These are phyloP conservation scores for Rhizophora mangle DNA, from an alignment of 345 rosid species.

Conservation along the genomic window DNA sequence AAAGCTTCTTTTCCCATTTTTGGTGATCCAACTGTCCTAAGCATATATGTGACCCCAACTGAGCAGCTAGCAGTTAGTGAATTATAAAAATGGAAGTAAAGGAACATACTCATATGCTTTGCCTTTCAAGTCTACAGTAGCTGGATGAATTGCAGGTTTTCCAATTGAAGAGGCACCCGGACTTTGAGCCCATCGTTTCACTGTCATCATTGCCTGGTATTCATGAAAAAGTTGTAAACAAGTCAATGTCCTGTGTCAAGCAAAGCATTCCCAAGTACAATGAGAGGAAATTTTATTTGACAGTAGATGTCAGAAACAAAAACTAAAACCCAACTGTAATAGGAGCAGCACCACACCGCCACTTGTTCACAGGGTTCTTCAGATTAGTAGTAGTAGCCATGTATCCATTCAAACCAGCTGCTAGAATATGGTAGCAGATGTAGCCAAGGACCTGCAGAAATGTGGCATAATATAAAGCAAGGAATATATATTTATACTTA, in stretches of 20 bases:
- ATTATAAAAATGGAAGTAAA: background rate
- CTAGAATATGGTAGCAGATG: conserved; percentile 81
- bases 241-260: background rate
- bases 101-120: conserved; percentile 84
- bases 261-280: background rate
- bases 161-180: conserved; percentile 72
- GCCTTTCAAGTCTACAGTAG: conserved; percentile 89
- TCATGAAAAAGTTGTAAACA: conserved; percentile 9
- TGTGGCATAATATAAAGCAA: background rate
- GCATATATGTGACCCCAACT: too few relatives aligned
- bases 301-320: background rate
- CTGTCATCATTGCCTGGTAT: conserved; percentile 88
- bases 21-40: too few relatives aligned
- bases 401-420: conserved; percentile 95
- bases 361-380: conserved; percentile 86
- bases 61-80: too few relatives aligned
- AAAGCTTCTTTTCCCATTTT: too few relatives aligned
- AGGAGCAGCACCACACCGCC: conserved; percentile 99
- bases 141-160: conserved; percentile 94
- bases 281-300: background rate
- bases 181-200: conserved; percentile 84
- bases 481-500: background rate
- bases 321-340: conserved; percentile 58
- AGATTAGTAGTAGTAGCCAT: conserved; percentile 89
- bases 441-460: conserved; percentile 81